phyloP scores from a whole-genome alignment of 2,329 filamentous ascomycete species.

The Fusarium xyrophilum region DNA sequence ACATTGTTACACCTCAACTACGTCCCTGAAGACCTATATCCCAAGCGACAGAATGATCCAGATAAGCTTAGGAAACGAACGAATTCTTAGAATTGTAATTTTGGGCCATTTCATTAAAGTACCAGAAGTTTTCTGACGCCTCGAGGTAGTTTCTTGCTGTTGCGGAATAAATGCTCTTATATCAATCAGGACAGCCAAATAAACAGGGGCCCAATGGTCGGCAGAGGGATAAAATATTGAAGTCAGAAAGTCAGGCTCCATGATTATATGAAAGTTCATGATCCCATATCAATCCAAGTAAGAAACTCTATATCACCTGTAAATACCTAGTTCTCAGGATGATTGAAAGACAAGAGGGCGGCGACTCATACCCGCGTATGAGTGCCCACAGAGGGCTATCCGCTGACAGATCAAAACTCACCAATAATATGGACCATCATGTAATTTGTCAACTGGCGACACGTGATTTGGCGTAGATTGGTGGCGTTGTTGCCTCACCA shows the following conservation, averaged over 20 bases:
- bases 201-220: not conserved
- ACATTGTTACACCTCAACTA: not conserved
- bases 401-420: not conserved
- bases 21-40: not conserved
- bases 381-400: too few species aligned
- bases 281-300: not conserved
- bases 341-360: not conserved
- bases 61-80: not conserved
- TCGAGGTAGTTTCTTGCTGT: not conserved
- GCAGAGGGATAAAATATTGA: not conserved
- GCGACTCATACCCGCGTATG: too few species aligned
- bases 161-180: not conserved
- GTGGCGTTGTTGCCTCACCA: constrained; percentile 38
- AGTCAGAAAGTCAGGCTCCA: not conserved
- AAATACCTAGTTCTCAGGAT: not conserved
- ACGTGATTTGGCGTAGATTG: constrained; percentile 51
- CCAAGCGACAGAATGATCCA: not conserved
- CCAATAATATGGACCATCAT: not conserved
- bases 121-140: not conserved
- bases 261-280: not conserved
- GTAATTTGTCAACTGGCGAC: not conserved
- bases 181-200: not conserved
- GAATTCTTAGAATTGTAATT: not conserved
- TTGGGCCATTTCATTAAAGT: not conserved
- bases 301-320: not conserved